Evolutionary conservation across 306 rosid genomes (phyloP).

Genomic region (Cajanus cajan): DNA sequence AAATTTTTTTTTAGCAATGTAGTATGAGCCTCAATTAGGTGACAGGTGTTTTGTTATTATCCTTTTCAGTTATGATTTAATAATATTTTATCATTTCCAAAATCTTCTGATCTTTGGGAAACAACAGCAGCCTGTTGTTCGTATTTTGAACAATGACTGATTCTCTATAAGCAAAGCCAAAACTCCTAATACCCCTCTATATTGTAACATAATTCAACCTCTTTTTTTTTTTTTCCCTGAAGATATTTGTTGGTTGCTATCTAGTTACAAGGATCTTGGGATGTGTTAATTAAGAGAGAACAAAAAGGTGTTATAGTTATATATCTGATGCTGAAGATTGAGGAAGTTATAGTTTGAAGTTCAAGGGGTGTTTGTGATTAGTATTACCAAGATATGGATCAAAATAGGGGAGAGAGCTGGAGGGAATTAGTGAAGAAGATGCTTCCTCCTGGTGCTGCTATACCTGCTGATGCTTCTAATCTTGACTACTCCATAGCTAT

Average conservation of each 20-base stretch:
- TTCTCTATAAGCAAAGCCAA: conserved; percentile 29
- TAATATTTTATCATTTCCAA: background rate
- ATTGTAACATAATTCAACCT: background rate
- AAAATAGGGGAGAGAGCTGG: conserved; percentile 67
- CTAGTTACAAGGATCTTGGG: conserved; percentile 24
- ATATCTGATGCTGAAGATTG: conserved; percentile 32
- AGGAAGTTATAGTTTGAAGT: conserved; percentile 14
- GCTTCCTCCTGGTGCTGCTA: conserved; percentile 89
- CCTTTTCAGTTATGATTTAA: conserved; percentile 15
- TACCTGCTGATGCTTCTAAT: conserved; percentile 73
- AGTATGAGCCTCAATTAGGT: too few relatives aligned
- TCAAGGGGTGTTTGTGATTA: conserved; percentile 5
- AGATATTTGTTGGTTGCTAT: conserved; percentile 18
- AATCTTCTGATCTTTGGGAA: background rate
- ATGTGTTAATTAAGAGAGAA: conserved; percentile 16
- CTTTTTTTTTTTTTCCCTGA: background rate
- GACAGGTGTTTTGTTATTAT: background rate
- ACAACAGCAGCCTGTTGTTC: background rate
- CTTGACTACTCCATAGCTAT: conserved; percentile 84
- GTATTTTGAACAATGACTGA: conserved; percentile 29
- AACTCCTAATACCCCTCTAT: conserved; percentile 1
- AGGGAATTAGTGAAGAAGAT: conserved; percentile 76
- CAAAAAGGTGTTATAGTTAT: conserved; percentile 2
- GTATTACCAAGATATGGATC: conserved; percentile 50
- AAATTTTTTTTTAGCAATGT: too few relatives aligned